A percentile compares a stretch with the other conserved stretches of the same genome.
Evolutionary conservation across 163 green algal species (phyloP).

Genomic region (Chlamydomonas reinhardtii): DNA sequence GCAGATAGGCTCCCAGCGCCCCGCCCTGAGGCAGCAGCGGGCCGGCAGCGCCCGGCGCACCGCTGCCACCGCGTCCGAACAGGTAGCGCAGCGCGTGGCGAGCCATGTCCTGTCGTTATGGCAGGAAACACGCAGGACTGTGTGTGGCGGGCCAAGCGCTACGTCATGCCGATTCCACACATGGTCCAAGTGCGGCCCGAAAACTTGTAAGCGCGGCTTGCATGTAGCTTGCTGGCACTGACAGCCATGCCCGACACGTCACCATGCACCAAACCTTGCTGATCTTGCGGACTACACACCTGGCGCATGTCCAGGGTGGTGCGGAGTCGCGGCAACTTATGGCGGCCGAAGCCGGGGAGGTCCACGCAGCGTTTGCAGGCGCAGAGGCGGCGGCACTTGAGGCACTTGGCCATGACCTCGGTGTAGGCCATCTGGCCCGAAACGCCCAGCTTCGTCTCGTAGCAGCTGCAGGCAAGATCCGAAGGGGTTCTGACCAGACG

Average conservation of each 20-base stretch:
- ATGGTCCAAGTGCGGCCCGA: too few relatives aligned
- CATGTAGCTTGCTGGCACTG: too few relatives aligned
- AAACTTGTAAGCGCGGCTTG: too few relatives aligned
- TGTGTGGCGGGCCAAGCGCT: too few relatives aligned
- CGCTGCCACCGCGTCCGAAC: neutral
- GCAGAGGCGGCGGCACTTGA: constrained; percentile 21
- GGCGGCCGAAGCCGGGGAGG: too few relatives aligned
- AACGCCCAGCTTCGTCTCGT: neutral
- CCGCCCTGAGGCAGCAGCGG: neutral
- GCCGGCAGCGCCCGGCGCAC: neutral
- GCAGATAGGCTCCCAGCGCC: neutral
- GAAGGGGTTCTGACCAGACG: too few relatives aligned
- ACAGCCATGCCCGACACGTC: too few relatives aligned
- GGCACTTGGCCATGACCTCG: constrained; percentile 39
- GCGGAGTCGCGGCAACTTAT: neutral
- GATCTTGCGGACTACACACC: neutral
- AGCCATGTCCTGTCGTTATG: constrained; percentile 10
- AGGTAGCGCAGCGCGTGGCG: neutral
- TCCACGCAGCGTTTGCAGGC: neutral
- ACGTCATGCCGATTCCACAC: too few relatives aligned
- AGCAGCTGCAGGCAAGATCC: neutral
- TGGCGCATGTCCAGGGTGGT: neutral
- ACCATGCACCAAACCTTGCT: too few relatives aligned
- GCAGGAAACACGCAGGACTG: too few relatives aligned
- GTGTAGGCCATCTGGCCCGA: neutral